Evolutionary conservation across 2,329 filamentous ascomycete species (phyloP), one percentile per base, ranked within the genome.

Genomic region (Claviceps sorghi): DNA sequence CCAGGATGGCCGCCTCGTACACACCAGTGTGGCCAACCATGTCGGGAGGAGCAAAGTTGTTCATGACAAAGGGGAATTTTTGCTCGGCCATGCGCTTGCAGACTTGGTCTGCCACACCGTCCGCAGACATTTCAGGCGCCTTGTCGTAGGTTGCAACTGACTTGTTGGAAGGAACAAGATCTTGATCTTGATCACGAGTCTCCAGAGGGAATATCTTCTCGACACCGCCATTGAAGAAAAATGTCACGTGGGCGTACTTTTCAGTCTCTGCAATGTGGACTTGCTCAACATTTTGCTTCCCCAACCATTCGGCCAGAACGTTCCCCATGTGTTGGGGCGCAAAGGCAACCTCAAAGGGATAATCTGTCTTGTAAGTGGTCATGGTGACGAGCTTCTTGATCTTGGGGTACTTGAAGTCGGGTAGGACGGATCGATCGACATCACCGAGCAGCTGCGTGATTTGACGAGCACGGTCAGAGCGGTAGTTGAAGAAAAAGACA

Each of bases 401-500:
- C 74, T 94, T 88, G 61, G 93, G 93, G 76, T 90, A 97, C 47
- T 86, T 78, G 77, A 97, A 95, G 69, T 96, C 88, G 59, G 90
- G 87, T 60, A 80, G 80, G 52, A 90, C 89, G 26, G 88, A 95
- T 64, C 88, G 87, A 74, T 98, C 93, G 65, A 91, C 83, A 67
- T 86, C 86, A 61, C 93, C 93, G 52, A 98, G 76, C 45, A 98
- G 79, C 73, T 97, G 93, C 49, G 89, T 95, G 67, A 98, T 86
- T 71, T 98, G 93, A 61, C 93, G 87, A 51, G 91, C 91, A 68
- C 93, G 90, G 69, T 98, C 93, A 53, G 93, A 97, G 64, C 93
- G 88, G 79, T 98, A 98, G 82, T 98, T 98, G 86, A 98, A 98
- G 82, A 97, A 97, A 80, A 97, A 97, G 63, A 97, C 79, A 51